Conservation (phyloP, 805 yeast genomes). For the Kregervanrija fluxuum region DNA sequence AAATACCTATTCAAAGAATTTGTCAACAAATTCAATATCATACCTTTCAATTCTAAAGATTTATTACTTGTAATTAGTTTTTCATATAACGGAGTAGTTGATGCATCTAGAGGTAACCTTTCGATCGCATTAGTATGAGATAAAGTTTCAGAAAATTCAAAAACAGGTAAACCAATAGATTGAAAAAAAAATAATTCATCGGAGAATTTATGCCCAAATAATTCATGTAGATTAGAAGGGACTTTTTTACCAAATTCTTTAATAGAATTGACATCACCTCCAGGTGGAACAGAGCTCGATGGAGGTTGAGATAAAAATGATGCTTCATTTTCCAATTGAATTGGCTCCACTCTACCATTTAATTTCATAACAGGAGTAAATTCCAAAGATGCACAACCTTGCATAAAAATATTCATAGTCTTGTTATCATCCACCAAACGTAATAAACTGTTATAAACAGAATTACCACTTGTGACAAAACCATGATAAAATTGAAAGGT, state of each 20-base stretch:
- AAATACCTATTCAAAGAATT: constrained; percentile 75
- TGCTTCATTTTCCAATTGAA: constrained; percentile 17
- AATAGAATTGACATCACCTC: constrained; percentile 8
- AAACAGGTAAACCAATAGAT: constrained; percentile 65
- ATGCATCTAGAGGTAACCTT: constrained; percentile 61
- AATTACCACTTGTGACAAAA: constrained; percentile 32
- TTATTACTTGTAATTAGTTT: constrained; percentile 39
- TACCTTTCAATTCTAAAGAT: constrained; percentile 47
- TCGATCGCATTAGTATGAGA: constrained; percentile 56
- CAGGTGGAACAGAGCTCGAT: constrained; percentile 5
- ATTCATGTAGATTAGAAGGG: constrained; percentile 77
- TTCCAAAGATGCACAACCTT: constrained; percentile 61
- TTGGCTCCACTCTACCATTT: constrained; percentile 63
- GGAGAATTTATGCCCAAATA: constrained; percentile 79
- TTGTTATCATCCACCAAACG: constrained; percentile 36
- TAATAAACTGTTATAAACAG: constrained; percentile 41
- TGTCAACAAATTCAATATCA: constrained; percentile 60
- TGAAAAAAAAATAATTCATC: constrained; percentile 78
- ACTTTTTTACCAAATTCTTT: constrained; percentile 27
- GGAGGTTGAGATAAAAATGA: constrained; percentile 16
- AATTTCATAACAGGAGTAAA: constrained; percentile 67
- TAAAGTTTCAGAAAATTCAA: constrained; percentile 59
- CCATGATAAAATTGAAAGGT: constrained; percentile 25
- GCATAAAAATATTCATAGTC: constrained; percentile 46
- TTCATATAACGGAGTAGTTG: constrained; percentile 48